Evolutionary conservation across 2,329 filamentous ascomycete species (phyloP), one percentile per base, ranked within the genome.

Genomic region (Colletotrichum sp.): DNA sequence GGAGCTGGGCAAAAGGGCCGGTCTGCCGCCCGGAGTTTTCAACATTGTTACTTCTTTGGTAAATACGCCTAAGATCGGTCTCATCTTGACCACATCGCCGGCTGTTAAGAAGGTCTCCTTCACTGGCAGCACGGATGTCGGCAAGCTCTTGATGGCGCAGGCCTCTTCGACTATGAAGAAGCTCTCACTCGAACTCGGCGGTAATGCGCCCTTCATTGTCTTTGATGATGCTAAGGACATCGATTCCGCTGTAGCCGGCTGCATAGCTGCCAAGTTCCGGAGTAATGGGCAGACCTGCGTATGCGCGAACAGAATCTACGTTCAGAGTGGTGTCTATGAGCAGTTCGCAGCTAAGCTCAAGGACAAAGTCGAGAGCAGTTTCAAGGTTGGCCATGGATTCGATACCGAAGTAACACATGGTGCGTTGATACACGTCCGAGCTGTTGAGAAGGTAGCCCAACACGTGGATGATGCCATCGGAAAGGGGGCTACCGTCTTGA

Each of bases 241-340:
- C 21, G 96, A 98, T 74, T 87, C 89, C 8, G 97, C 97, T 4
- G 95, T 99, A 2, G 87, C 92, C 0, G 96, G 96, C 30, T 96
- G 95, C 64, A 91, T 99, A 70, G 88, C 93, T 26, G 96, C 92
- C 81, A 99, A 99, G 85, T 99, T 99, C 92, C 94, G 97, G 71
- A 95, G 94, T 44, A 98, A 95, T 0, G 97, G 97, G 44, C 97
- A 99, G 89, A 99, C 97, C 0, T 99, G 97, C 84, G 96, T 99
- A 24, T 96, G 94, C 81, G 95, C 95, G 30, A 98, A 98, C 87
- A 90, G 95, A 34, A 91, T 98, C 78, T 96, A 94, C 84, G 90
- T 98, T 9, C 95, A 98, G 84, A 88, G 89, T 44, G 93, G 92
- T 75, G 91, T 98, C 83, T 96, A 97, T 85, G 94, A 96, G 80